Conservation (phyloP, 2,329 filamentous ascomycete genomes). For the Xylaria sp. region DNA sequence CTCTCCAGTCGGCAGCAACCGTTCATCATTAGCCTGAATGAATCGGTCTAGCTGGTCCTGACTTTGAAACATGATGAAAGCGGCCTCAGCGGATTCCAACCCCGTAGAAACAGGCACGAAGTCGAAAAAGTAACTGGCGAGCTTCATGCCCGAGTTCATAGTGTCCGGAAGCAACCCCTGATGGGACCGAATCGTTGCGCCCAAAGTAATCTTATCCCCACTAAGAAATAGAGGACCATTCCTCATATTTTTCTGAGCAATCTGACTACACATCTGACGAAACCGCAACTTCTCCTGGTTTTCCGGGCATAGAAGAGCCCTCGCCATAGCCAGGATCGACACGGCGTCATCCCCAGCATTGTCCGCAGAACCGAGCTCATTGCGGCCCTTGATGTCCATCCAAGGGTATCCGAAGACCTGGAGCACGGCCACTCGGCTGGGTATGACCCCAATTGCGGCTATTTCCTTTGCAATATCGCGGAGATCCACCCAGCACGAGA, state of each 20-base stretch:
- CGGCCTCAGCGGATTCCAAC: slow-evolving; percentile 6
- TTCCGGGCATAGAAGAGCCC: slow-evolving; percentile 8
- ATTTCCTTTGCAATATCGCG: slow-evolving; percentile 24
- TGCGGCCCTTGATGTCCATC: slow-evolving; percentile 19
- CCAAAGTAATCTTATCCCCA: slow-evolving; percentile 3
- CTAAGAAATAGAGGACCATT: neutral
- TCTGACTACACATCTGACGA: slow-evolving; percentile 16
- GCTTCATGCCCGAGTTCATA: slow-evolving; percentile 16
- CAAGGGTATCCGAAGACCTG: slow-evolving; percentile 14
- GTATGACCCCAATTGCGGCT: slow-evolving; percentile 11
- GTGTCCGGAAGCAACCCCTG: slow-evolving; percentile 8
- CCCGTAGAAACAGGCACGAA: slow-evolving; percentile 9
- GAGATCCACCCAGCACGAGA: slow-evolving; percentile 26
- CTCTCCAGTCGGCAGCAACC: slow-evolving; percentile 18
- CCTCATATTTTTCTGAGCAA: neutral
- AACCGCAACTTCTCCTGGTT: slow-evolving; percentile 14
- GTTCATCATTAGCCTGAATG: slow-evolving; percentile 11
- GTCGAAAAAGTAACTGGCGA: slow-evolving; percentile 15
- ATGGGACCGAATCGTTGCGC: slow-evolving; percentile 13
- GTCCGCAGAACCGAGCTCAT: slow-evolving; percentile 11
- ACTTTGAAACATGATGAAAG: slow-evolving; percentile 17
- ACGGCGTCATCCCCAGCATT: slow-evolving; percentile 16
- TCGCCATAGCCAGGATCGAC: slow-evolving; percentile 14
- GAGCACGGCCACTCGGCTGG: slow-evolving; percentile 10
- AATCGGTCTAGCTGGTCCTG: neutral